A percentile compares a stretch with the other conserved stretches of the same genome.
These are phyloP conservation scores for Paxillus ammoniavirescens DNA, from an alignment of 768 basidiomycete genomes.

Conservation along the genomic window DNA sequence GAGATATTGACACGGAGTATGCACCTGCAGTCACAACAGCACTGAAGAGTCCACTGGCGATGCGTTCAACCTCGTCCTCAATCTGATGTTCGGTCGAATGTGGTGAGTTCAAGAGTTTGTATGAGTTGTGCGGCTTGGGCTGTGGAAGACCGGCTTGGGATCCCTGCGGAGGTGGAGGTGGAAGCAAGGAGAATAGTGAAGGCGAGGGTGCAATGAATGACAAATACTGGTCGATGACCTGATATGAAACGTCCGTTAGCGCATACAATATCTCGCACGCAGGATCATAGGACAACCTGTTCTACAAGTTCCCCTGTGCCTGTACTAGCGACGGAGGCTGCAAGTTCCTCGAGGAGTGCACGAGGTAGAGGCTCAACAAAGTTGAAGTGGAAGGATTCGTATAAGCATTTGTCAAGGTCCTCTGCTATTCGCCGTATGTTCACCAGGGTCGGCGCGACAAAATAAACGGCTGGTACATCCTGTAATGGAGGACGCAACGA, in stretches of 20 bases:
- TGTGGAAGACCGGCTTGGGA: slow-evolving; percentile 35
- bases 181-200: slow-evolving; percentile 87
- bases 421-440: slow-evolving; percentile 92
- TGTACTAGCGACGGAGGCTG: slow-evolving; percentile 80
- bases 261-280: not conserved
- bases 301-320: slow-evolving; percentile 80
- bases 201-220: slow-evolving; percentile 94
- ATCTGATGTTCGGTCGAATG: slow-evolving; percentile 87
- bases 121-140: slow-evolving; percentile 55
- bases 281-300: slow-evolving; percentile 46
- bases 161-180: slow-evolving; percentile 45
- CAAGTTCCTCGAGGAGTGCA: slow-evolving; percentile 89
- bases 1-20: slow-evolving; percentile 16
- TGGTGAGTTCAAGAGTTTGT: slow-evolving; percentile 88
- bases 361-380: slow-evolving; percentile 92
- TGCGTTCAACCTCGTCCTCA: slow-evolving; percentile 88
- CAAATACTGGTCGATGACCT: slow-evolving; percentile 96
- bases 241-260: slow-evolving; percentile 5
- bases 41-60: slow-evolving; percentile 89
- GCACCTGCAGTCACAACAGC: slow-evolving; percentile 84
- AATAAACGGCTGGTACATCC: slow-evolving; percentile 97
- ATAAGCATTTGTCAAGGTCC: slow-evolving; percentile 85
- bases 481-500: slow-evolving; percentile 83
- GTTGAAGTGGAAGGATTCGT: slow-evolving; percentile 92
- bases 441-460: slow-evolving; percentile 83